Conservation (phyloP, 1,139 yeast species). For the Debaryomyces psychrophilus region DNA sequence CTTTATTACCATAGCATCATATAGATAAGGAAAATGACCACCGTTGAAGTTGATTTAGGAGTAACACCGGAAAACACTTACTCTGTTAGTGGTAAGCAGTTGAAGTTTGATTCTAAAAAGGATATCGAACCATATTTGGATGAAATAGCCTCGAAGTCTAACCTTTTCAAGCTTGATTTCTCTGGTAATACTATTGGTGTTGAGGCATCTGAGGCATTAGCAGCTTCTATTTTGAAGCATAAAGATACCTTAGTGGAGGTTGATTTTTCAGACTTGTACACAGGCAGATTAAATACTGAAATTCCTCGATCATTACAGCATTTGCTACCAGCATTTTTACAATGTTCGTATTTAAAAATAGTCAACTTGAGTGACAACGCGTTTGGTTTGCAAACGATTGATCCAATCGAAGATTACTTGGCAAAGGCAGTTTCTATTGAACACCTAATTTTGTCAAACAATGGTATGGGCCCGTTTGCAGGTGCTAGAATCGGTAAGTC, state of each 20-base stretch:
- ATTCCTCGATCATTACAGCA: constrained; percentile 81
- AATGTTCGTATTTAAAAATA: constrained; percentile 68
- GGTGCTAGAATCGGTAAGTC: constrained; percentile 93
- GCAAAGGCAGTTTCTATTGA: constrained; percentile 76
- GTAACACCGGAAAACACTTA: constrained; percentile 34
- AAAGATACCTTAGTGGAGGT: constrained; percentile 60
- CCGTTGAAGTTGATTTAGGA: constrained; percentile 31
- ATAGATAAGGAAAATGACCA: constrained; percentile 22
- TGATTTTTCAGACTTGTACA: constrained; percentile 88
- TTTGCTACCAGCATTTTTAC: constrained; percentile 71
- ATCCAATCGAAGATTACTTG: constrained; percentile 79
- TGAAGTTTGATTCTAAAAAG: constrained; percentile 71
- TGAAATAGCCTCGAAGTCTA: constrained; percentile 45
- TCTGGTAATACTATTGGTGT: constrained; percentile 95
- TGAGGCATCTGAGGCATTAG: constrained; percentile 77
- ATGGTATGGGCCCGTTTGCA: constrained; percentile 97
- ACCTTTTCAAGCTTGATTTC: constrained; percentile 66
- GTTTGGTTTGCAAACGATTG: constrained; percentile 93
- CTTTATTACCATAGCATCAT: neutral
- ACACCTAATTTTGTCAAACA: constrained; percentile 86
- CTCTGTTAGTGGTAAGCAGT: constrained; percentile 75
- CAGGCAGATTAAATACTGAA: constrained; percentile 92
- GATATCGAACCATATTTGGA: constrained; percentile 71
- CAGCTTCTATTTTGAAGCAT: constrained; percentile 58
- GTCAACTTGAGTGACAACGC: constrained; percentile 93